phyloP scores from a whole-genome alignment of 2,329 filamentous ascomycete species.

The Aspergillus niger region DNA sequence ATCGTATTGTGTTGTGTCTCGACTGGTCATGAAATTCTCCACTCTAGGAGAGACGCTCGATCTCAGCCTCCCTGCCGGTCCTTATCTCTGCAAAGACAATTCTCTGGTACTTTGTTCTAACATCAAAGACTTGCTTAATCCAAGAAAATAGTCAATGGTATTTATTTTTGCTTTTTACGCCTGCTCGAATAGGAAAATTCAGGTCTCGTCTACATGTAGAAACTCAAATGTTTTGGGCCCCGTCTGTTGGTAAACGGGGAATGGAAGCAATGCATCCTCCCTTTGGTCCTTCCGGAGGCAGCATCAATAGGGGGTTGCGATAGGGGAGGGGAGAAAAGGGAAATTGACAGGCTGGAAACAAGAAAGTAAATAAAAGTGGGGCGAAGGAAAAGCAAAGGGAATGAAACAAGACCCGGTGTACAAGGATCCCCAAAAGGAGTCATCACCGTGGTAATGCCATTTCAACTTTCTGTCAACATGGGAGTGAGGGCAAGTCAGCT shows the following conservation, averaged over 20 bases:
- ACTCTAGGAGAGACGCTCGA: too few species aligned
- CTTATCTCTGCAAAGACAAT: too few species aligned
- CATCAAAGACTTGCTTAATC: background rate
- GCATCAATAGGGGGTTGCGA: background rate
- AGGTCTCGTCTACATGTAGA: conserved; percentile 13
- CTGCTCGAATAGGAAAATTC: background rate
- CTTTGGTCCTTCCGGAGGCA: conserved; percentile 10
- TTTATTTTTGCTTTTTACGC: background rate
- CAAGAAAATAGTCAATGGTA: background rate
- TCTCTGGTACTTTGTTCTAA: too few species aligned
- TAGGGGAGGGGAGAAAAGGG: background rate
- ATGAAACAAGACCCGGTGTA: background rate
- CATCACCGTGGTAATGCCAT: background rate
- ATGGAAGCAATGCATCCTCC: conserved; percentile 5
- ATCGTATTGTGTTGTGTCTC: background rate
- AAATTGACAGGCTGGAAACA: background rate
- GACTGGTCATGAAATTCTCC: background rate
- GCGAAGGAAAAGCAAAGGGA: background rate
- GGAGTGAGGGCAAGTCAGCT: background rate
- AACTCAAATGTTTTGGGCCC: background rate
- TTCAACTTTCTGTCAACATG: conserved; percentile 4
- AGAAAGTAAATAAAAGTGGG: background rate
- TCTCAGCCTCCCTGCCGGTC: too few species aligned
- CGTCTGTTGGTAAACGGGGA: background rate
- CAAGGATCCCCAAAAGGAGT: background rate